Conservation (phyloP, 2,329 filamentous ascomycete species). For the Colletotrichum falcatum region DNA sequence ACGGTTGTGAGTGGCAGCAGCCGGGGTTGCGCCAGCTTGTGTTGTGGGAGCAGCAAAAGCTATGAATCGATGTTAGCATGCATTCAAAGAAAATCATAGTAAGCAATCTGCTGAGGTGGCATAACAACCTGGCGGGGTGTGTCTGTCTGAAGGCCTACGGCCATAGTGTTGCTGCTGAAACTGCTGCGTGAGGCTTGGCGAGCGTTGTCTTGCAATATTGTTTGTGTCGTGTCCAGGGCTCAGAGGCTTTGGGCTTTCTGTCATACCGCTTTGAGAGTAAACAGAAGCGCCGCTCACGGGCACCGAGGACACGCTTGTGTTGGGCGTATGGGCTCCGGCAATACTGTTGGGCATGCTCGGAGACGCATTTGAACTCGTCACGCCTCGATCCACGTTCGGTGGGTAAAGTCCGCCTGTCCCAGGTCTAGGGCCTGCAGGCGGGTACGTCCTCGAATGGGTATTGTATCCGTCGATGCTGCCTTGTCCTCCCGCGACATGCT, state of each 20-base stretch:
- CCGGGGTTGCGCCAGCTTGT: slow-evolving; percentile 43
- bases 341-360: slow-evolving; percentile 60
- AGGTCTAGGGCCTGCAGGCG: slow-evolving; percentile 70
- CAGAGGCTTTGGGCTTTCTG: slow-evolving; percentile 87
- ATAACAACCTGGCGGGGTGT: slow-evolving; percentile 57
- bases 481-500: slow-evolving; percentile 70
- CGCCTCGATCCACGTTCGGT: slow-evolving; percentile 68
- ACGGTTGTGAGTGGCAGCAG: slow-evolving; percentile 46
- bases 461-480: slow-evolving; percentile 61
- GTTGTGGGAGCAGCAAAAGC: slow-evolving; percentile 41
- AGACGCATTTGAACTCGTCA: slow-evolving; percentile 67
- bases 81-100: background rate
- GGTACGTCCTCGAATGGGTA: slow-evolving; percentile 82
- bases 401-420: slow-evolving; percentile 69
- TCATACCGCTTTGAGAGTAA: slow-evolving; percentile 80
- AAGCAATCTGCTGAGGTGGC: background rate
- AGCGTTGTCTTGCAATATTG: slow-evolving; percentile 67
- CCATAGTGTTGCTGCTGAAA: slow-evolving; percentile 73
- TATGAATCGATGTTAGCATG: slow-evolving; percentile 14
- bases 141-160: slow-evolving; percentile 67
- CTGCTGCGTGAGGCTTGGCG: slow-evolving; percentile 74
- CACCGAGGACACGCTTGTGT: slow-evolving; percentile 62
- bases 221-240: slow-evolving; percentile 73
- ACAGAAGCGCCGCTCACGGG: slow-evolving; percentile 65
- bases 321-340: slow-evolving; percentile 58